Base-by-base conservation (phyloP, 129 eudicot genomes). In the Deinandra increscens region DNA sequence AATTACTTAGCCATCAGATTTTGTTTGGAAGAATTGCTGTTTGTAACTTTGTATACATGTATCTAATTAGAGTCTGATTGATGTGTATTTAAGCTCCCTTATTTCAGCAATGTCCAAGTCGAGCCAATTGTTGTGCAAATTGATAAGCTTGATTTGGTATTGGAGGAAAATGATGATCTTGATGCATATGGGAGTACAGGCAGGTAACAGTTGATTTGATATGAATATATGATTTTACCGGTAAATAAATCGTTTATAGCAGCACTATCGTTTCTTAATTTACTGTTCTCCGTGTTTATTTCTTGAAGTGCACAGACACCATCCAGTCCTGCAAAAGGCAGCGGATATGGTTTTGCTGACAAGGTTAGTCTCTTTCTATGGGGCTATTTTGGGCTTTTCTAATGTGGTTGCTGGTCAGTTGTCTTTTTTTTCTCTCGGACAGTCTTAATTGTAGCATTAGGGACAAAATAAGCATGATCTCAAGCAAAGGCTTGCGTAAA, bases 311-410 rank as follows among this genome's bases (percentile, higher is more conserved):
- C 90, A 18, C 83, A 74, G 53, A 61, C 87, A 18, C 76, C 96
- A 46, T 64, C 83, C 22, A 83, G 87, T 81, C 67, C 92, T 13
- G 87, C 82, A 15, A 92, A 83, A 77, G 83, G 91, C 33, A 85
- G 82, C 64, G 97, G 99, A 20, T 89, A 89, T 65, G 99, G 99
- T 77, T 89, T 83, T 71, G 93, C 99, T n/a, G 99, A 93, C 73
- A 93, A 93, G 99, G 97, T 93, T 71, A 69, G 77, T 58, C 64
- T 68, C 46, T 79, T 73, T 64, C 13, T 50, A 74, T 49, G 50
- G 20, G 31, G 64, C 51, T 42, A 37, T 20, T 75, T 58, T 66
- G 31, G 33, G 58, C 63, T 48, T 23, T 23, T 42, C 36, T 59
- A 54, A 46, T 60, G 5, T 39, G 48, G 60, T 43, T 62, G 23